phyloP scores from a whole-genome alignment of 1,139 yeast species.

The Sugiyamaella neomexicana region DNA sequence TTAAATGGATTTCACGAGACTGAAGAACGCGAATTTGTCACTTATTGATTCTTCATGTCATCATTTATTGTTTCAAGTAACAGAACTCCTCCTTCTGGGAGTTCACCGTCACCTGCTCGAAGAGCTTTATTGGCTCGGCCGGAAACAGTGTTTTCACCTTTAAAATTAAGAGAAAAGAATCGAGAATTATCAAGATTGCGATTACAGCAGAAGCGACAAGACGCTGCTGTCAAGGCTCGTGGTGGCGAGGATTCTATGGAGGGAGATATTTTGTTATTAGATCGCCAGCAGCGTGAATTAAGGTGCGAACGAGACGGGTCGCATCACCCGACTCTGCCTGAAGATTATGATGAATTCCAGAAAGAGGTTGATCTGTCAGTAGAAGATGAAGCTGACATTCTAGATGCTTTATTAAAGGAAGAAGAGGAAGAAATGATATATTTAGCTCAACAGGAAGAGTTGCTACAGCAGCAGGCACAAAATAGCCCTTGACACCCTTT shows the following conservation, averaged over 20 bases:
- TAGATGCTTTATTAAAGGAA: slow-evolving; percentile 26
- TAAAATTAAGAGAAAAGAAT: slow-evolving; percentile 18
- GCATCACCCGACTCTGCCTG: slow-evolving; percentile 14
- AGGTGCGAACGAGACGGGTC: slow-evolving; percentile 19
- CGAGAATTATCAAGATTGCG: slow-evolving; percentile 18
- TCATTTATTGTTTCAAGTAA: slow-evolving; percentile 3
- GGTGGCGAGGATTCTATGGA: slow-evolving; percentile 28
- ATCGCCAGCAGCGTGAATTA: slow-evolving; percentile 15
- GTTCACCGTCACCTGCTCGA: slow-evolving; percentile 18
- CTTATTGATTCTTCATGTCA: neutral
- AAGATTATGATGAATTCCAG: slow-evolving; percentile 14
- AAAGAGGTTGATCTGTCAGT: neutral
- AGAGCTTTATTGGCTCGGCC: slow-evolving; percentile 18
- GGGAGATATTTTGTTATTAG: slow-evolving; percentile 22
- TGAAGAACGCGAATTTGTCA: neutral
- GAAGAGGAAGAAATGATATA: slow-evolving; percentile 25
- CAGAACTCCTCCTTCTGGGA: neutral
- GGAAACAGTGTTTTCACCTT: slow-evolving; percentile 20
- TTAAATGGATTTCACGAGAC: neutral
- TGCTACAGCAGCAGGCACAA: neutral
- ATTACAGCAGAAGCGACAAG: slow-evolving; percentile 22
- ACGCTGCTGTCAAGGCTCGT: slow-evolving; percentile 23
- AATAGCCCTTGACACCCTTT: too few relatives aligned
- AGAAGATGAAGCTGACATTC: slow-evolving; percentile 23
- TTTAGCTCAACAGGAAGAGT: slow-evolving; percentile 8